Conservation (phyloP, 2,329 filamentous ascomycete genomes). For the Stemphylium vesicarium region DNA sequence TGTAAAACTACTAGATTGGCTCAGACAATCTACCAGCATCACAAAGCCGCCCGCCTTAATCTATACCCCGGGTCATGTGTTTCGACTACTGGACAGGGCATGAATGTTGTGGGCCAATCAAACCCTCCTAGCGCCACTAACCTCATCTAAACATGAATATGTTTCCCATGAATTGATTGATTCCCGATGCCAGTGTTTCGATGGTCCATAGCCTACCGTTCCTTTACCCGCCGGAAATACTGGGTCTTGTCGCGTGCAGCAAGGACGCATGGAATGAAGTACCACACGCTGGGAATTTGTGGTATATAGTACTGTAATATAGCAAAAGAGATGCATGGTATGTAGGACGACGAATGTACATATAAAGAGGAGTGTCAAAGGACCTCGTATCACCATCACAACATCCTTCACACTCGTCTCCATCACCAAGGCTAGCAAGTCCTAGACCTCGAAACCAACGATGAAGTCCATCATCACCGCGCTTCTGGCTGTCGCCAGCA, state of each 20-base stretch:
- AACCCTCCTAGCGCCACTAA: background rate
- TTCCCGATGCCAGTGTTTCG: conserved; percentile 16
- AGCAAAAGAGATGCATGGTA: background rate
- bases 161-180: conserved; percentile 21
- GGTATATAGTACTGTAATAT: conserved; percentile 9
- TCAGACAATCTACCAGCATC: conserved; percentile 6
- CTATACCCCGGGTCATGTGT: conserved; percentile 23
- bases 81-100: conserved; percentile 18
- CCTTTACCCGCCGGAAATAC: conserved; percentile 32
- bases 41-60: conserved; percentile 10
- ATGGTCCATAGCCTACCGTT: conserved; percentile 5
- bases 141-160: conserved; percentile 20
- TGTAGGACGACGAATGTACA: background rate
- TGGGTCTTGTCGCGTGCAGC: background rate
- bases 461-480: conserved; percentile 40
- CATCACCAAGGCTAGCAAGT: background rate
- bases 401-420: background rate
- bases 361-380: conserved; percentile 12
- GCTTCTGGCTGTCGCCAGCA: conserved; percentile 29
- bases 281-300: conserved; percentile 5
- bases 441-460: background rate
- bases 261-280: conserved; percentile 9
- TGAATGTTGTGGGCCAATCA: conserved; percentile 13
- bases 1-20: background rate
- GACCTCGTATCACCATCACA: background rate